A percentile compares a stretch with the other conserved stretches of the same genome.
Evolutionary conservation across 352 stramenopile species (phyloP).

Genomic region (Phytopythium cucurbitacearum): DNA sequence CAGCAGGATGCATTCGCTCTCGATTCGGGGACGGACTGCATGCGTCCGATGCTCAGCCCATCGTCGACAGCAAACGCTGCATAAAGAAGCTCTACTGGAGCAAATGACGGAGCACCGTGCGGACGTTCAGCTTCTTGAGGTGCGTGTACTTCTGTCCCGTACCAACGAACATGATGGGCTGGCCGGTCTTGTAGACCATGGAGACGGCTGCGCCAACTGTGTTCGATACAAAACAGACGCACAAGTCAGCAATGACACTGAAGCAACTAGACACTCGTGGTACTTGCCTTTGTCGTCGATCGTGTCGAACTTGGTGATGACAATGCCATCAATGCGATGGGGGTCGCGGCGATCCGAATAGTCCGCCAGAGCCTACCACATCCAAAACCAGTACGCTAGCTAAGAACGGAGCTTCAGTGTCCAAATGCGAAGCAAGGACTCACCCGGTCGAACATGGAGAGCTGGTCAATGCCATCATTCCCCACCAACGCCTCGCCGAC

Average conservation of each 20-base stretch:
- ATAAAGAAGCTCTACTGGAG: slow-evolving; percentile 63
- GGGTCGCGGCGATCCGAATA: slow-evolving; percentile 80
- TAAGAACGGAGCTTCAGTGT: slow-evolving; percentile 4
- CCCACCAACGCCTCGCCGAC: slow-evolving; percentile 98
- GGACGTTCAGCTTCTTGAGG: slow-evolving; percentile 96
- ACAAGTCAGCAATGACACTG: slow-evolving; percentile 1
- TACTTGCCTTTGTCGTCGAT: slow-evolving; percentile 96
- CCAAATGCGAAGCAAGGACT: slow-evolving; percentile 6
- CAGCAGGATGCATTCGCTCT: too few species aligned
- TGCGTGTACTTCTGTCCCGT: slow-evolving; percentile 99
- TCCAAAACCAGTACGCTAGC: slow-evolving; percentile 4
- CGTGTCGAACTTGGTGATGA: slow-evolving; percentile 99
- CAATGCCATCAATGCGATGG: slow-evolving; percentile 96
- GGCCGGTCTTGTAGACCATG: slow-evolving; percentile 98
- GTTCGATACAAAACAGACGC: slow-evolving; percentile 3
- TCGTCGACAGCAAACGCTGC: not conserved
- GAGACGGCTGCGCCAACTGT: slow-evolving; percentile 98
- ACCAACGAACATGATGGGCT: slow-evolving; percentile 98
- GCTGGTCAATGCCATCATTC: slow-evolving; percentile 98
- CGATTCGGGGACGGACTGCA: too few species aligned
- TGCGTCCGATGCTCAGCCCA: too few species aligned
- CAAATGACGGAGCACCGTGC: slow-evolving; percentile 93
- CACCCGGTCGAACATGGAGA: slow-evolving; percentile 94
- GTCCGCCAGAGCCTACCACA: slow-evolving; percentile 78
- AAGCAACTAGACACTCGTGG: not conserved